These are phyloP conservation scores for Fusarium vanettenii DNA, from an alignment of 2,329 filamentous ascomycete species.

Conservation along the genomic window DNA sequence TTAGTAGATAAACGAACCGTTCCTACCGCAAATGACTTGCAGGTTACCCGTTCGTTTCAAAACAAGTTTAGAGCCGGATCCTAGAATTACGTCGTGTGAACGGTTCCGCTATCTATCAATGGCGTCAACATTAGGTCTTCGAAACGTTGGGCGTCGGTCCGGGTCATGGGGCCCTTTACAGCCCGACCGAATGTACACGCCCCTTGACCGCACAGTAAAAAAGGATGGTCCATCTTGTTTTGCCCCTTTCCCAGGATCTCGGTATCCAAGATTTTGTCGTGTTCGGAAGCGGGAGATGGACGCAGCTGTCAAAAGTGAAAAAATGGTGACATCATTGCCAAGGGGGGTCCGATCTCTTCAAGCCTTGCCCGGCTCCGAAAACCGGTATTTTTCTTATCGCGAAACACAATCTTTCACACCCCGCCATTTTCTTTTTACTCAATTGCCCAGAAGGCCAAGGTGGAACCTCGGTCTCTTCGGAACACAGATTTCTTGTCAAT, in stretches of 20 bases:
- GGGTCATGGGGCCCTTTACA: neutral
- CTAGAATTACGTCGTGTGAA: neutral
- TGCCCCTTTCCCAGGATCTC: slow-evolving; percentile 29
- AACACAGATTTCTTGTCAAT: neutral
- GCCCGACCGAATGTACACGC: neutral
- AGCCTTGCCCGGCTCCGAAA: slow-evolving; percentile 9
- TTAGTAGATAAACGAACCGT: neutral
- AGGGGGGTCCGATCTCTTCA: slow-evolving; percentile 1
- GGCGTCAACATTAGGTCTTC: neutral
- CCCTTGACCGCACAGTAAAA: neutral
- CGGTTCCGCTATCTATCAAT: neutral
- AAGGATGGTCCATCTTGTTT: neutral
- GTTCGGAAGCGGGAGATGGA: slow-evolving; percentile 7
- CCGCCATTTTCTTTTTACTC: neutral
- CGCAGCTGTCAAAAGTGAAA: neutral
- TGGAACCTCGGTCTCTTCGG: slow-evolving; percentile 11
- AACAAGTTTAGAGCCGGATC: neutral
- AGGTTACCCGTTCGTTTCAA: neutral
- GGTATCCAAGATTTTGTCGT: slow-evolving; percentile 24
- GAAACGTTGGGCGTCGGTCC: neutral
- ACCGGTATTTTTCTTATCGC: slow-evolving; percentile 23
- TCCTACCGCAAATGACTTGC: neutral
- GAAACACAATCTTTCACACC: neutral
- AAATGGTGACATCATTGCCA: slow-evolving; percentile 31
- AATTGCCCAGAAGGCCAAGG: neutral